A percentile compares a stretch with the other conserved stretches of the same genome.
phyloP scores from a whole-genome alignment of 306 rosid species.

The Trichosanthes cucumerina region DNA sequence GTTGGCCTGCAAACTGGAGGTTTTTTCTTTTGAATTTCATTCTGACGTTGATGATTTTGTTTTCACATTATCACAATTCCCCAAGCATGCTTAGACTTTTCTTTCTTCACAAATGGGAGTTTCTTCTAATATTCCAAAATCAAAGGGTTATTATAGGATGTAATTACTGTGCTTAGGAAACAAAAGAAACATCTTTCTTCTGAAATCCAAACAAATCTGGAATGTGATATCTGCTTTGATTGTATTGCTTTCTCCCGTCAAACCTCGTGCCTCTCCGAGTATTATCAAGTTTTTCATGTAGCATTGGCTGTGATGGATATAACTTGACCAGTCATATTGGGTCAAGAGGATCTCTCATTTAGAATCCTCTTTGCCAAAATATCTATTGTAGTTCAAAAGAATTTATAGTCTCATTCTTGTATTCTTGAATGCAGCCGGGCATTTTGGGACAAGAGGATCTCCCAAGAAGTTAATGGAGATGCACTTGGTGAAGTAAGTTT shows the following conservation, averaged over 20 bases:
- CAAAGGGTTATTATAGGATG: background rate
- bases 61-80: background rate
- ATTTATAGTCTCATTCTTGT: background rate
- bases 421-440: background rate
- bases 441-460: constrained; percentile 15
- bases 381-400: background rate
- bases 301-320: background rate
- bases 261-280: background rate
- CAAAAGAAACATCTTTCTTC: background rate
- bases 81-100: background rate
- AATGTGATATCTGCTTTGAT: background rate
- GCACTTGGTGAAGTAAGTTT: constrained; percentile 21
- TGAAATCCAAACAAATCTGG: background rate
- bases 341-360: background rate
- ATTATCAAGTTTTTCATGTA: background rate
- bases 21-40: background rate
- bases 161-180: background rate
- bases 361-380: background rate
- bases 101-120: background rate
- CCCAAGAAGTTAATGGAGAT: constrained; percentile 34
- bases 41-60: background rate
- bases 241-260: background rate
- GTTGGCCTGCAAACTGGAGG: background rate
- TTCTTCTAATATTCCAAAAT: background rate
- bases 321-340: background rate